These are phyloP conservation scores for Cubamyces sp. DNA, from an alignment of 768 basidiomycete species.

Conservation along the genomic window DNA sequence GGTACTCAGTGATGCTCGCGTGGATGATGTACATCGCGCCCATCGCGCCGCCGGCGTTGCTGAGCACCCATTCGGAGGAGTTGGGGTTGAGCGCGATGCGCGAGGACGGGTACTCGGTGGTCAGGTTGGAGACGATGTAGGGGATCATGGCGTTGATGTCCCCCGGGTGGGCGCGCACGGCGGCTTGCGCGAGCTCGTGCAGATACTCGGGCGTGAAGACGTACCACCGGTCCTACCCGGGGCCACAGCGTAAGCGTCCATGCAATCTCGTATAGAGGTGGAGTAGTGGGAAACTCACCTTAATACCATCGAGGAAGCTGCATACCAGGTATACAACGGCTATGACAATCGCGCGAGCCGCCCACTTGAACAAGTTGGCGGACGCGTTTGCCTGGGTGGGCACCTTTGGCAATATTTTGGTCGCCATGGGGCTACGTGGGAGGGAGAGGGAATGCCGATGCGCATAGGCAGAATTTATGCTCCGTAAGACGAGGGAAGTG, in stretches of 20 bases:
- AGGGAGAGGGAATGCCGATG: too few species aligned
- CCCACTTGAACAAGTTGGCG: conserved; percentile 38
- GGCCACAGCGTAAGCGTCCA: background rate
- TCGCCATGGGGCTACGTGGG: too few species aligned
- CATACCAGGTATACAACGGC: conserved; percentile 42
- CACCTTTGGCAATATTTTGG: background rate
- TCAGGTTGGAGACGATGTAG: conserved; percentile 83
- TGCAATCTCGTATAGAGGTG: background rate
- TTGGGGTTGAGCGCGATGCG: conserved; percentile 58
- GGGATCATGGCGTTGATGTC: conserved; percentile 75
- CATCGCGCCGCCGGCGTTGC: conserved; percentile 98
- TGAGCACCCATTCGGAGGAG: conserved; percentile 89
- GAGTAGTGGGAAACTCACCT: conserved; percentile 43
- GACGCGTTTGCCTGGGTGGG: too few species aligned
- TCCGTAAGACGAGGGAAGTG: too few species aligned
- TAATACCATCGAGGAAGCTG: conserved; percentile 63
- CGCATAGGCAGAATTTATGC: too few species aligned
- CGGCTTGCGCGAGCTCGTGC: conserved; percentile 73
- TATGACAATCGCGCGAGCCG: conserved; percentile 32
- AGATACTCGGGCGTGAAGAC: conserved; percentile 75
- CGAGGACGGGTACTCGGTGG: conserved; percentile 64
- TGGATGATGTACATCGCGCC: conserved; percentile 98
- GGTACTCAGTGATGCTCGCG: conserved; percentile 95
- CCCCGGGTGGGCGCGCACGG: conserved; percentile 67
- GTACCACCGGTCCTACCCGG: conserved; percentile 80